Evolutionary conservation across 768 basidiomycete genomes (phyloP).

Genomic region (Trichaptum fuscoviolaceum): DNA sequence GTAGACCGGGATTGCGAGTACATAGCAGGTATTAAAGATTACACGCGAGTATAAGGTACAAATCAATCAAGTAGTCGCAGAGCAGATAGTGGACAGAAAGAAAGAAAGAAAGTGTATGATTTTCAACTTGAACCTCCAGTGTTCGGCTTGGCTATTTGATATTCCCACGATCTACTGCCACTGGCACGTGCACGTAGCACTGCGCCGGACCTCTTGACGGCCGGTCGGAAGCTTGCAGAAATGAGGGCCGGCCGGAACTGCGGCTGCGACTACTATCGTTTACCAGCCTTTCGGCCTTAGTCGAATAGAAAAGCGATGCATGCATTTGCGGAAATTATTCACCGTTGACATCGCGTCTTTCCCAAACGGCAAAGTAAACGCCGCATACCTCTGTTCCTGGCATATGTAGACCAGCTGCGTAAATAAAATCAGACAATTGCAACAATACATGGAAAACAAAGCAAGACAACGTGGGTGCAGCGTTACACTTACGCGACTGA

Average conservation of each 20-base stretch:
- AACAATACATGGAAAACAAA: too few species aligned
- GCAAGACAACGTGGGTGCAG: too few species aligned
- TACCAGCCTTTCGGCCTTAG: too few species aligned
- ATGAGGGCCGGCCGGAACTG: not conserved
- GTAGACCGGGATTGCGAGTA: not conserved
- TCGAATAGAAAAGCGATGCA: too few species aligned
- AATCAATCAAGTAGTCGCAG: not conserved
- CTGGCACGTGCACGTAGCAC: not conserved
- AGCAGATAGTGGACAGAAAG: not conserved
- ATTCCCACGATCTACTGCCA: not conserved
- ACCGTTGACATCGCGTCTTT: too few species aligned
- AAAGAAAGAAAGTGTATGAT: not conserved
- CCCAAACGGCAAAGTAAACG: too few species aligned
- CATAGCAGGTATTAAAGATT: not conserved
- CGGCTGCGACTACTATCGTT: too few species aligned
- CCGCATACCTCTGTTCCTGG: too few species aligned
- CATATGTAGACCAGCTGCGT: too few species aligned
- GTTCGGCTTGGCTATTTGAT: not conserved
- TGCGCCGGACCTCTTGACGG: not conserved
- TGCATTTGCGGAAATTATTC: too few species aligned
- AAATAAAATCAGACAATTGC: too few species aligned
- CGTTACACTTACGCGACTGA: too few species aligned
- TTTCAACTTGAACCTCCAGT: not conserved
- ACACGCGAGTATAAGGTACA: not conserved
- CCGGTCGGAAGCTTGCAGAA: not conserved